phyloP scores from a whole-genome alignment of 805 yeast species.

The baker's yeast (Saccharomyces cerevisiae) region DNA sequence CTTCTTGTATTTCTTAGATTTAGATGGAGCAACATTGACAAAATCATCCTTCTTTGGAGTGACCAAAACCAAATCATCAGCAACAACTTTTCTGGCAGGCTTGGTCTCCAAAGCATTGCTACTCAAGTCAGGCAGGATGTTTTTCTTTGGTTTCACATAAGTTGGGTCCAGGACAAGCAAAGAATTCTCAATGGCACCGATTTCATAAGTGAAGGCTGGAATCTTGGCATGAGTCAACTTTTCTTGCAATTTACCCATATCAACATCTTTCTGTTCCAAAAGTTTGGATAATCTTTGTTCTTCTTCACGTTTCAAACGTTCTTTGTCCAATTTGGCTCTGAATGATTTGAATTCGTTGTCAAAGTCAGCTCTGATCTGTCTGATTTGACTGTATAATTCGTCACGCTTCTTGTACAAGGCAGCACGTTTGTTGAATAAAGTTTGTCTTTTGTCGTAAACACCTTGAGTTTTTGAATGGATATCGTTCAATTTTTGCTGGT shows the following conservation, averaged over 20 bases:
- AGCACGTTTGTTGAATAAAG: constrained; percentile 55
- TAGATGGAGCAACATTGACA: constrained; percentile 36
- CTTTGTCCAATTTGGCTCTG: constrained; percentile 59
- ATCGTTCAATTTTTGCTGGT: constrained; percentile 62
- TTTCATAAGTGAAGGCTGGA: constrained; percentile 81
- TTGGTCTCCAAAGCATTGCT: constrained; percentile 23
- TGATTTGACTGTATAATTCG: constrained; percentile 56
- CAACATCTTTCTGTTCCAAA: constrained; percentile 42
- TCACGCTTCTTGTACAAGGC: constrained; percentile 61
- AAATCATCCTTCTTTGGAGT: constrained; percentile 45
- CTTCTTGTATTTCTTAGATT: constrained; percentile 45
- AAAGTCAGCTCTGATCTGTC: constrained; percentile 62
- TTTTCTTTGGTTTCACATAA: constrained; percentile 49
- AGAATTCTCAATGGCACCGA: constrained; percentile 64
- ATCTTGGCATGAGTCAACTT: constrained; percentile 62
- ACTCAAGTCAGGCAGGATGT: constrained; percentile 26
- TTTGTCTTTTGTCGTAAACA: constrained; percentile 57
- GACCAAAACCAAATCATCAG: constrained; percentile 45
- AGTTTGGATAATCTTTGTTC: constrained; percentile 42
- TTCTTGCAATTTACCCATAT: constrained; percentile 56
- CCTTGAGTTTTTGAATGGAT: constrained; percentile 53
- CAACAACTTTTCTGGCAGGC: constrained; percentile 46
- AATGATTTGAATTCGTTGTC: constrained; percentile 68
- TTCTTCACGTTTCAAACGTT: constrained; percentile 59
- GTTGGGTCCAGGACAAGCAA: constrained; percentile 71